Evolutionary conservation across 2,329 filamentous ascomycete species (phyloP), one percentile per base, ranked within the genome.

Genomic region (Fusarium succisae): DNA sequence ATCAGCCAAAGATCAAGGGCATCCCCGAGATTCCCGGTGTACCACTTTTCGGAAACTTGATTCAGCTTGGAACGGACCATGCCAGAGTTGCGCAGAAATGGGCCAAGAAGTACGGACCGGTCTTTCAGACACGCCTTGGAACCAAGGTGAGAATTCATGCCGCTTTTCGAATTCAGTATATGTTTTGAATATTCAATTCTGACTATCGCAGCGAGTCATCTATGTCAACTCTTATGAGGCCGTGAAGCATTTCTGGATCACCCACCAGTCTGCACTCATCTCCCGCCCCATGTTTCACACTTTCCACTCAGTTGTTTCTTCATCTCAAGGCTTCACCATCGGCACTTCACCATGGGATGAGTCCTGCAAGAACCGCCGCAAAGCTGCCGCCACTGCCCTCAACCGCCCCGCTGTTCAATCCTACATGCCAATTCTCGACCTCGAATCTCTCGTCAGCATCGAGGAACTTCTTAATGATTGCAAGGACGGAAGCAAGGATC

Each of bases 311-410:
- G 91, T 95, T 8, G 91, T 95, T 7, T 94, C 93, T 4, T 90
- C 87, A 39, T 93, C 92, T 0, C 92, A 94, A 75, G 93, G 93
- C 11, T 93, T 94, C 81, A 96, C 93, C 0, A 94, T 96, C 69
- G 94, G 94, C 3, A 94, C 93, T 0, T 95, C 93, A 0, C 93
- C 94, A 0, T 96, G 93, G 92, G 93, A 95, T 70, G 93, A 94
- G 57, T 94, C 91, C 5, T 94, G 92, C 83, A 96, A 95, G 81
- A 86, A 87, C 30, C 88, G 93, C 15, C 89, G 94, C 71, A 95
- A 94, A 84, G 93, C 92, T 0, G 93, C 93, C 3, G 93, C 92
- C 8, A 94, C 93, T 9, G 93, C 94, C 0, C 86, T 96, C 28
- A 95, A 95, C 80, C 88, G 92, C 1, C 93, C 93, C 0, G 91